Conservation (phyloP, 768 basidiomycete species). For the Filobasidium floriforme region DNA sequence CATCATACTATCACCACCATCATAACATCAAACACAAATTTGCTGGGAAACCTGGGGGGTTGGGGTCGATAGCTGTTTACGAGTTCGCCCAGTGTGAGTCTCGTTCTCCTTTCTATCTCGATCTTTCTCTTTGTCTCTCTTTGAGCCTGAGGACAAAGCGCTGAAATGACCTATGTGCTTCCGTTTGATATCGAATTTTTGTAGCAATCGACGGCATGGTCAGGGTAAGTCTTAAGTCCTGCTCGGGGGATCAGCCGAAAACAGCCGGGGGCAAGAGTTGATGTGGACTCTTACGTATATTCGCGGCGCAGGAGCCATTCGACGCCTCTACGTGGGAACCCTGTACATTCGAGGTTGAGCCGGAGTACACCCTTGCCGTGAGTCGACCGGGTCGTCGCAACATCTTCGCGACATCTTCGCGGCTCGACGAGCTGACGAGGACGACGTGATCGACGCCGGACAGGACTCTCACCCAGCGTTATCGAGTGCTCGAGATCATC, state of each 20-base stretch:
- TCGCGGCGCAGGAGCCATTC: neutral
- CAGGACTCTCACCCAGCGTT: constrained; percentile 62
- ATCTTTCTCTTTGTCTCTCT: neutral
- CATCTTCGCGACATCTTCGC: too few relatives aligned
- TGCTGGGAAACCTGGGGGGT: neutral
- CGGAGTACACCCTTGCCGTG: neutral
- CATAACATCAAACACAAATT: too few relatives aligned
- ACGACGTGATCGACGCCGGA: neutral
- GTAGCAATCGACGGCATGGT: constrained; percentile 9
- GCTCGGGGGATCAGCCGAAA: neutral
- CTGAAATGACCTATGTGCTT: too few relatives aligned
- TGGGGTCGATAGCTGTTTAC: neutral
- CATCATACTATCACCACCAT: too few relatives aligned
- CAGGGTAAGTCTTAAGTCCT: neutral
- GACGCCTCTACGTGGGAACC: neutral
- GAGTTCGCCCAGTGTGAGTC: constrained; percentile 8
- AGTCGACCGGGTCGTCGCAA: too few relatives aligned
- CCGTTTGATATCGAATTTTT: too few relatives aligned
- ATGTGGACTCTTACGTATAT: neutral
- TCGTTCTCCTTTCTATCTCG: too few relatives aligned
- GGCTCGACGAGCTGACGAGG: neutral
- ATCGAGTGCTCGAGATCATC: constrained; percentile 75
- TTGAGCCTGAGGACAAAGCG: too few relatives aligned
- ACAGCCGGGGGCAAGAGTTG: neutral
- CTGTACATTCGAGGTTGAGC: neutral